Evolutionary conservation across 2,329 filamentous ascomycete species (phyloP), one percentile per base, ranked within the genome.

Genomic region (Fusarium ramigenum): DNA sequence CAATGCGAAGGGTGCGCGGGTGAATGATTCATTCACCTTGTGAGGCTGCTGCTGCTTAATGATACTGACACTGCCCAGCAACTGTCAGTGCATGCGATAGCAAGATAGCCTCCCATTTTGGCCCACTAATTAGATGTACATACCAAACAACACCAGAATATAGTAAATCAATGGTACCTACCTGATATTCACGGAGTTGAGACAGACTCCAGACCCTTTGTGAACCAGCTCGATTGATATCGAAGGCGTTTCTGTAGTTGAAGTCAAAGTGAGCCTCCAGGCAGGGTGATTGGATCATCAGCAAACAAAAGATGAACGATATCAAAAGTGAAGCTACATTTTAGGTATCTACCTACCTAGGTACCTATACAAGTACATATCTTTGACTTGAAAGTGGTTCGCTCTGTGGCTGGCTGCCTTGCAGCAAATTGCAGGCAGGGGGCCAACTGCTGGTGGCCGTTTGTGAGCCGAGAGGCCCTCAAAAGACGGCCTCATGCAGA

Each of bases 371-470:
- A 50, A 50, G 21, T 23, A 18, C 46, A 30, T 15, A 19, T 52
- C n/a, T 52, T 16, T 36, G 18, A 25, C 23, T 57, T 40, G 23
- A 43, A 46, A 49, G 37, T 32, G 19, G 19, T 37, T 36, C 46
- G 9, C 23, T 66, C 58, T 42, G 19, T 42, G 34, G 42, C 47
- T 37, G 58, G 57, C 47, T 57, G 66, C 53, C 54, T 70, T 36
- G 10, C 25, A 40, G 40, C 21, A 46, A 46, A 52, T 65, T 32
- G 15, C 32, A 36, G 40, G 32, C 60, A 50, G 46, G 36, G 54
- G 59, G 44, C 54, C 66, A 52, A 21, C 60, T 66, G 66, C 30
- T 52, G 61, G 56, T 70, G 43, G 54, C 39, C 54, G 39, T 42
- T 23, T 39, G 44, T 37, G 30, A 54, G 21, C 30, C 21, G 28